Evolutionary conservation across 257 asterid genomes (phyloP), one percentile per base, ranked within the genome.

Genomic region (Parsonsia alboflavescens): DNA sequence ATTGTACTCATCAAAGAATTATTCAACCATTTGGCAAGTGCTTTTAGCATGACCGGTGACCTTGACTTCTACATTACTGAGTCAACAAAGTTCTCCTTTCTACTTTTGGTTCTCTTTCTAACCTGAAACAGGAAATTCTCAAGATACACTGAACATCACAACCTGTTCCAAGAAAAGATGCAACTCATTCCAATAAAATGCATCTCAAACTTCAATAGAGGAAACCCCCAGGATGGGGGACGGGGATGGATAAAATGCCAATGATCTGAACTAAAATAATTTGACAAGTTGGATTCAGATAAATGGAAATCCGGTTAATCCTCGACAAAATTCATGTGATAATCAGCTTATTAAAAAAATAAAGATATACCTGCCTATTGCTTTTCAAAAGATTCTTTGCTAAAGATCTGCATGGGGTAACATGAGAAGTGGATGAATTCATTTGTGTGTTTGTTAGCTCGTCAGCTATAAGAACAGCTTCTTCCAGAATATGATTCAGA

Each of bases 381-480:
- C 77, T 87, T 86, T 95, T 95, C 85, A 95, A 73, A 45, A 95
- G 86, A 59, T 80, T 82, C 80, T 90, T 95, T 62, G 99, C 99
- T 76, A 95, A 81, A 79, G 93, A 76, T 80, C 98, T 92, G 80
- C 98, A 90, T 13, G 99, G 97, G 59, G 98, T 92, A 50, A 78
- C 88, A 59, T 91, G 83, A 82, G 75, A 80, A 76, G 80, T 79
- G 11, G 83, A 72, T 21, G 87, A 75, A 76, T 80, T 78, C 93
- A 87, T 88, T 78, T 73, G 81, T 28, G 97, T 88, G 78, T 90
- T 92, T 53, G 91, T 82, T 77, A 95, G 85, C 89, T 95, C 99
- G 81, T 95, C 99, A 56, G 99, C 93, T 75, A 90, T 82, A 77
- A 95, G 97, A 78, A 88, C 91, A 80, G 96, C 96, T 90, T 92